A percentile compares a stretch with the other conserved stretches of the same genome.
phyloP scores from a whole-genome alignment of 2,329 filamentous ascomycete genomes.

The Exophiala viscosa region DNA sequence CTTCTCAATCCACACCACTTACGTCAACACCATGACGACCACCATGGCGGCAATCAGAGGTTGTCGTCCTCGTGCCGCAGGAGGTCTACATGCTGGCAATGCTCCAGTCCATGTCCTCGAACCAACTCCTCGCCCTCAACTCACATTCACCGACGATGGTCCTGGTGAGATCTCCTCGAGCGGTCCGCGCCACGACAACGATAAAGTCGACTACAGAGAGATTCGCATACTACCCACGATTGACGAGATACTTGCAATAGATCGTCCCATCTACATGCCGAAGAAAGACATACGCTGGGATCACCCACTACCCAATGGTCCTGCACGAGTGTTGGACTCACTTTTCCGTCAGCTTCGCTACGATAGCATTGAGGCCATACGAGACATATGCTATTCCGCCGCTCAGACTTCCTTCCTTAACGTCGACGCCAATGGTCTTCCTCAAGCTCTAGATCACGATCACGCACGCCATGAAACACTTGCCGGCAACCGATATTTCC shows the following conservation, averaged over 20 bases:
- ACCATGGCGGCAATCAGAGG: slow-evolving; percentile 4
- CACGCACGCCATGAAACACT: slow-evolving; percentile 15
- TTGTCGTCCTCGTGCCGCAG: not conserved
- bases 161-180: slow-evolving; percentile 27
- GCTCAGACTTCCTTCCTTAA: slow-evolving; percentile 20
- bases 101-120: slow-evolving; percentile 2
- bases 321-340: slow-evolving; percentile 33
- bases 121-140: slow-evolving; percentile 11
- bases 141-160: slow-evolving; percentile 26
- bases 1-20: not conserved
- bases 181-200: slow-evolving; percentile 37
- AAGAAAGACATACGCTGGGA: slow-evolving; percentile 28
- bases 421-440: not conserved
- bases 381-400: slow-evolving; percentile 33
- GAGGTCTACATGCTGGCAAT: not conserved
- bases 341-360: slow-evolving; percentile 39
- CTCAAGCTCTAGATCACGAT: not conserved
- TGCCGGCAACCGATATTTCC: slow-evolving; percentile 18
- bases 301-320: slow-evolving; percentile 31
- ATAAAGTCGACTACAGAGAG: slow-evolving; percentile 33
- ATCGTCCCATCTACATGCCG: slow-evolving; percentile 34
- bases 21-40: not conserved
- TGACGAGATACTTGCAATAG: slow-evolving; percentile 33
- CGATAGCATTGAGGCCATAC: slow-evolving; percentile 33
- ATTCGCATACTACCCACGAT: slow-evolving; percentile 38